Base-by-base conservation (phyloP, 2,329 filamentous ascomycete genomes). In the Penicillium olsonii region DNA sequence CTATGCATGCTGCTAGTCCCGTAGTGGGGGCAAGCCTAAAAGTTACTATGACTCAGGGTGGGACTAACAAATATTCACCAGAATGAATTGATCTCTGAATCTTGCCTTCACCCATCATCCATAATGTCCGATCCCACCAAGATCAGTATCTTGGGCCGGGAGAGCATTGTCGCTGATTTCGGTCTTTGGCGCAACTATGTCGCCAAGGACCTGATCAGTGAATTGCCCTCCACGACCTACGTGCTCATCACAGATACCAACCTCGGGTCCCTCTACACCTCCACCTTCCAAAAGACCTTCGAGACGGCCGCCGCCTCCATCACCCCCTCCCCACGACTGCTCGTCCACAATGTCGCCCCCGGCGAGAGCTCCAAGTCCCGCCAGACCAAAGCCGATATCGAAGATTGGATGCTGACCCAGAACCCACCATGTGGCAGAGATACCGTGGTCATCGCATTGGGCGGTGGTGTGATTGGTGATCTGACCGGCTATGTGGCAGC, bases 231-330 rank as follows among this genome's bases (percentile, higher is more conserved):
- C 17, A 95, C 91, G 15, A 97, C 92, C 53, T 99, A 97, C 70
- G 87, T 97, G 50, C 85, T 99, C 54, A 89, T 99, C 65, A 97
- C 94, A 71, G 94, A 99, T 74, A 95, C 92, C 38, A 97, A 97
- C 68, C 83, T 99, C 54, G 83, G 82, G 54, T 80, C 86, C 18
- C 81, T 86, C 62, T 97, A 97, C 71, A 85, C 91, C 1, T 84
- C 89, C n/a, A 68, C 77, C 22, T 96, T 99, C 71, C 74, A 84
- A 66, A 75, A 81, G 53, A 77, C 79, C 56, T 92, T 94, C 72
- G 73, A 83, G 42, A 61, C 70, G 48, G 74, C 71, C 46, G 67
- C 71, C 19, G 73, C 77, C 38, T 74, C 66, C 53, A 64, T 78
- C 42, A 67, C 75, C 47, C 67, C 74, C 11, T 68, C 76, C 41